Evolutionary conservation across 768 basidiomycete genomes (phyloP), one percentile per base, ranked within the genome.

Genomic region (Galerina sulciceps): DNA sequence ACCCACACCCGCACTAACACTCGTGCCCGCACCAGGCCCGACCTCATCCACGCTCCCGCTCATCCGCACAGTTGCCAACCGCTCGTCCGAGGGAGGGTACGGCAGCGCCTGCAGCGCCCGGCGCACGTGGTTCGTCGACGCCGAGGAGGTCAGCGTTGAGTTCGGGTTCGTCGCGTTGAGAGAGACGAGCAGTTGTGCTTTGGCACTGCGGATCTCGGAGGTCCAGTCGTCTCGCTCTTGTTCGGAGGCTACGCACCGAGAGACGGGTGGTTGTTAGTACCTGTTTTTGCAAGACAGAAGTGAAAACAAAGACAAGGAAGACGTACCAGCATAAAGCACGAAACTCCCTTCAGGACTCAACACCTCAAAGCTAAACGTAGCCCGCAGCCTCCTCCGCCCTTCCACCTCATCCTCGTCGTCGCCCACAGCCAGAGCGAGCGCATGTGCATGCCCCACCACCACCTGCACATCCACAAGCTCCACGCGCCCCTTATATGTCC

Each of bases 311-410:
- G 13, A 38, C 38, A 26, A 49, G 11, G 26, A 20, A 18, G 13
- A 20, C 82, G 61, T 64, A 90, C 91, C 78, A 3, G 88, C 81
- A 73, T 91, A 88, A 22, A 93, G 70, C 1, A 86, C 87, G 62
- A 93, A 94, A 59, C 88, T 93, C 15, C 83, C 85, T 53, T 85
- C 86, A 1, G 92, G 92, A 69, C 90, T 90, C 57, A 92, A 68
- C 2, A 94, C 75, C 69, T 94, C 93, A 48, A 93, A 82, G 8
- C 8, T 31, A 31, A 31, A 31, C 1, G 26, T 31, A 31, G 26
- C 26, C 26, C 26, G 26, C 48, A 37, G 10, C 49, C 37, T 20
- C 34, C 49, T 38, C 23, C 20, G 5, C 5, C 20, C 44, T 4
- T 82, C 76, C 26, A 81, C 75, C 53, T 86, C 84, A 44, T 85